Conservation (phyloP, 352 stramenopile genomes). For the Elongisporangium anandrum region DNA sequence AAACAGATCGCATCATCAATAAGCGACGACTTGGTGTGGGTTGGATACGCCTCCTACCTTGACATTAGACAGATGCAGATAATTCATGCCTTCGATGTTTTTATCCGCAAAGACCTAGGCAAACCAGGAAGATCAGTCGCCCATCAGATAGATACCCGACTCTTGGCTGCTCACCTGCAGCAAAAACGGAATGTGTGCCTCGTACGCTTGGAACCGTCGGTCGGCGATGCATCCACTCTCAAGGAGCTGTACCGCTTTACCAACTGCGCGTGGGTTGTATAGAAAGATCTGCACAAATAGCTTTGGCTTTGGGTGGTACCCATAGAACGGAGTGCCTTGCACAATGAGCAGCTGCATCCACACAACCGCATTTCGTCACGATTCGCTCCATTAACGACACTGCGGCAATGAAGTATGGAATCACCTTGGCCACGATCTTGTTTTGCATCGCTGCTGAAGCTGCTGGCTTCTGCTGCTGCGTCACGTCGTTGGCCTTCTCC, state of each 20-base stretch:
- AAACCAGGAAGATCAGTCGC: too few species aligned
- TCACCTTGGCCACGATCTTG: constrained; percentile 74
- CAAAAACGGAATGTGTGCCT: constrained; percentile 87
- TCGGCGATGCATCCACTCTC: constrained; percentile 75
- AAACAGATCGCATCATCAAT: too few species aligned
- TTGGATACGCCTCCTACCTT: too few species aligned
- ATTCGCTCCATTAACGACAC: too few species aligned
- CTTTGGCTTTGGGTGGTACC: constrained; percentile 65
- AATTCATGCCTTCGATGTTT: constrained; percentile 92
- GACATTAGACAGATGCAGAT: constrained; percentile 60
- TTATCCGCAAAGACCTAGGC: constrained; percentile 87
- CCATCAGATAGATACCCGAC: too few species aligned
- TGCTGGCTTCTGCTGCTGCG: constrained; percentile 31
- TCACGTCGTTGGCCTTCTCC: constrained; percentile 44
- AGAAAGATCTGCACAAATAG: constrained; percentile 89
- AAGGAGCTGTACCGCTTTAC: constrained; percentile 73
- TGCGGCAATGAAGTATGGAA: too few species aligned
- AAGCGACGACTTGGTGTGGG: too few species aligned
- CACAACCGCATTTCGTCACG: background rate
- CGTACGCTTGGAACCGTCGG: constrained; percentile 80
- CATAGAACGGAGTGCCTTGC: constrained; percentile 86
- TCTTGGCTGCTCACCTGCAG: too few species aligned
- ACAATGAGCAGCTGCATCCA: constrained; percentile 85
- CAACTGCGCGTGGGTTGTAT: constrained; percentile 69
- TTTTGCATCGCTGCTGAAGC: constrained; percentile 9